Evolutionary conservation across 495 filamentous ascomycete species (phyloP), one percentile per base, ranked within the genome.

Genomic region (Neohortaea acidophila): DNA sequence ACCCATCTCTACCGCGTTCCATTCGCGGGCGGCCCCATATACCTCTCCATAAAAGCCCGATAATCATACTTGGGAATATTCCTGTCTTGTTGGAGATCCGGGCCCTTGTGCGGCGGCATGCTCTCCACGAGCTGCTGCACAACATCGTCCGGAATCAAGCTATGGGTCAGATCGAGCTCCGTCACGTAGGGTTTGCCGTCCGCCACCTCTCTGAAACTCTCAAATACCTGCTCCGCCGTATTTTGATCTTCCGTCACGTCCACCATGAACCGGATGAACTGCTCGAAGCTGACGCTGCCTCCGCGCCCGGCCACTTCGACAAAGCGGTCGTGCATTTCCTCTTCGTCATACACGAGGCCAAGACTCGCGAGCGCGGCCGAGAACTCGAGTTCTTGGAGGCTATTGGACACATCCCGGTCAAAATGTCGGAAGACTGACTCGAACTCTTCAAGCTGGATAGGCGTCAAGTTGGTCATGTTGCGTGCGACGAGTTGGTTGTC

Each of bases 201-300:
- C 10, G 89, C 89, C 19, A 97, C 89, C 60, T 96, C 89, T 39
- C 74, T 73, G 70, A 97, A 97, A 53, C 75, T 83, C 60, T 96
- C 89, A 60, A 84, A 94, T 0, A 96, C 91, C 54, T 97, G 89
- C 59, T 94, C 89, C 15, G 89, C 91, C 13, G 84, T 92, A 51
- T 96, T 94, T 58, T 97, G 89, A 52, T 97, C 89, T 58, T 97
- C 89, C 0, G 91, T 96, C 26, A 93, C 87, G 49, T 85, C 83
- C 6, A 97, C 89, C 89, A 97, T 97, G 63, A 96, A 97, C 17
- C 80, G 72, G 58, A 97, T 97, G 55, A 97, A 97, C 58, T 94
- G 91, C 62, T 97, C 89, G 54, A 97, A 97, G 7, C 81, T 87
- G 36, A 97, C 89, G 43, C 77, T 69, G 47, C 73, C 68, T 25